Base-by-base conservation (phyloP, 2,329 filamentous ascomycete genomes). In the Botrytis hyacinthi region DNA sequence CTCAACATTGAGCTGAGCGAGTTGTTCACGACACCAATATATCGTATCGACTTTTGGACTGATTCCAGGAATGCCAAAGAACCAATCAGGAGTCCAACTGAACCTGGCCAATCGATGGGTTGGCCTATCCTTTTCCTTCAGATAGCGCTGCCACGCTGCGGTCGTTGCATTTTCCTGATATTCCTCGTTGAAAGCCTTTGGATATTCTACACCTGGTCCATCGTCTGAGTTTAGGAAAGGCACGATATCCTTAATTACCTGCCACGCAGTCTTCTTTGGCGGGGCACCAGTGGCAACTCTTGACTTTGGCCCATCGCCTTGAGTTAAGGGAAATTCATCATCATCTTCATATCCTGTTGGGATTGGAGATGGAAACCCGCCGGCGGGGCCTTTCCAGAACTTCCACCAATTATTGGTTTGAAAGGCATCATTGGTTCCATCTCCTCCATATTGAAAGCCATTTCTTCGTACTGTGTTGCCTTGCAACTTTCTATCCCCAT, bases 1-100 rank as follows among this genome's bases (percentile, higher is more conserved):
- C 81, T 98, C 95, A 70, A 95, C 80, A 77, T 98, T 99, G 29
- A 98, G 85, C 22, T 93, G 89, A 29, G 96, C 95, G 42, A 99
- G 83, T 81, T 98, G 92, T 76, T 91, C 89, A 4, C 96, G 92
- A 78, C 94, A 97, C 85, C 95, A 92, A 80, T 97, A 94, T 76
- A 99, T 98, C 0, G 92, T 95, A 81, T 99, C 96, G 2, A 98
- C 95, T 82, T 98, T 98, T 81, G 93, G 91, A 71, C 93, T 94
- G 68, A 97, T 82, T 1, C 94, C 83, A 8, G 92, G 93, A n/a
- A 97, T 81, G 0, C 90, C 89, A 4, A 92, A 92, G 81, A 97
- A 90, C 91, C 92, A 98, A 57, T 77, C 76, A 1, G 86, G 87
- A 0, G 83, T 85, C 81, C 86, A 86, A 22, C 84, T 84, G 77